Evolutionary conservation across 2,329 filamentous ascomycete genomes (phyloP), one percentile per base, ranked within the genome.

Genomic region (Phialocephala sp.): DNA sequence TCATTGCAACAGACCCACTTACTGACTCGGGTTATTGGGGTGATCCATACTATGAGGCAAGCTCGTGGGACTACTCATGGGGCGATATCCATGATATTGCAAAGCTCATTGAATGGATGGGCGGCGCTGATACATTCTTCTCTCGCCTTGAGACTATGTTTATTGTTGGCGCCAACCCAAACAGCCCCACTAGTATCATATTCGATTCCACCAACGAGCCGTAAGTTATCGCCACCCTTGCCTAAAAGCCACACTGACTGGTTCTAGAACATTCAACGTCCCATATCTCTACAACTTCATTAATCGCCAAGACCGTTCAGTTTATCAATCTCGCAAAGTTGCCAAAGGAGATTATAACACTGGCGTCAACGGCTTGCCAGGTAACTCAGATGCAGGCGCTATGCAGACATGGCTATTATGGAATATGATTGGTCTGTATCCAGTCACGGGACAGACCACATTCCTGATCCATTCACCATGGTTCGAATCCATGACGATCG

Each of bases 321-420:
- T 91, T 20, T 74, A 82, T 63, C 82, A 84, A 67, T 86, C 85
- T 54, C 85, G 89, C 59, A 79, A 79, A 62, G 80, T 89, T 55
- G 88, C 88, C 36, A 85, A 87, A 69, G 77, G 79, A 15, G 87
- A 85, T 77, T 91, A 90, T 77, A 80, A 79, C 58, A 80, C 84
- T 1, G 83, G 83, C 0, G 79, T 80, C 0, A 73, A 72, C 8
- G 89, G 90, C 0, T 79, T 92, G 0, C 89, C 89, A 0, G 90
- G 90, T 0, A 91, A 92, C 76, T 87, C 84, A 54, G 90, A 92
- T 74, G 88, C 88, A 1, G 90, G 90, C 8, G 87, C 89, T 15
- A 91, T 92, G 89, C 88, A 92, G 74, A 87, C 84, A 8, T 91
- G 88, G 85, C 76, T 90, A 2, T 77, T 90, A 9, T 91, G 89